Conservation (phyloP, 2,329 filamentous ascomycete species). For the Sordariomycetes sp. region DNA sequence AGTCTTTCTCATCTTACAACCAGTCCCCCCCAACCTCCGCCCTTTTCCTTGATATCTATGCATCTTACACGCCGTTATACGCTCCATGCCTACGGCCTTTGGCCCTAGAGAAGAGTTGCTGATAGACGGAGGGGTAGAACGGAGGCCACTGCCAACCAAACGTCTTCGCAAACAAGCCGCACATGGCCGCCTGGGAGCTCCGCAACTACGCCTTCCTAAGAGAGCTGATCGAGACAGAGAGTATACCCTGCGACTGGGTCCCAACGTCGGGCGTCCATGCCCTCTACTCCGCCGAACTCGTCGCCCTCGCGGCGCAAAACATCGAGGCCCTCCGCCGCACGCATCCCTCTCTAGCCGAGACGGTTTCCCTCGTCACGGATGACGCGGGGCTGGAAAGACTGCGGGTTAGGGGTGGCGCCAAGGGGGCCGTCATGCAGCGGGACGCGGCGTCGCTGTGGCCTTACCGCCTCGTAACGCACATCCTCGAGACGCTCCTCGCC, state of each 20-base stretch:
- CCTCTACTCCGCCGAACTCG: conserved; percentile 42
- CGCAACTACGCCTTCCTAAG: conserved; percentile 50
- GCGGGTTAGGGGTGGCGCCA: conserved; percentile 36
- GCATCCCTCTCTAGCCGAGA: conserved; percentile 43
- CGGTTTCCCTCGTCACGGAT: conserved; percentile 25
- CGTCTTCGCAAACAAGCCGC: conserved; percentile 45
- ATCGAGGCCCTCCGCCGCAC: conserved; percentile 33
- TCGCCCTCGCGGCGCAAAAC: conserved; percentile 34
- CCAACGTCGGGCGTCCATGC: conserved; percentile 49
- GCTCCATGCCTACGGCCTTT: background rate
- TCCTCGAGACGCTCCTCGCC: conserved; percentile 46
- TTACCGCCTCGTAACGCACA: conserved; percentile 67
- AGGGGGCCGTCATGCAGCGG: conserved; percentile 50
- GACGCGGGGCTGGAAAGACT: conserved; percentile 29
- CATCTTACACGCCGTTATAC: no score
- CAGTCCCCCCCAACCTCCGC: no score
- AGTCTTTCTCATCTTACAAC: conserved; percentile 16
- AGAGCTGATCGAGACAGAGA: conserved; percentile 38
- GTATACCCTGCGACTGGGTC: conserved; percentile 59
- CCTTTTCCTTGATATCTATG: no score
- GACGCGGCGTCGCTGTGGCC: conserved; percentile 64
- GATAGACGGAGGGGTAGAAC: conserved; percentile 28
- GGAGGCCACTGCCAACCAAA: conserved; percentile 65
- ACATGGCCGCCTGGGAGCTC: conserved; percentile 59
- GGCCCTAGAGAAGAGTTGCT: background rate